phyloP scores from a whole-genome alignment of 805 yeast species.

The Isabelozyma pseudorhagii region DNA sequence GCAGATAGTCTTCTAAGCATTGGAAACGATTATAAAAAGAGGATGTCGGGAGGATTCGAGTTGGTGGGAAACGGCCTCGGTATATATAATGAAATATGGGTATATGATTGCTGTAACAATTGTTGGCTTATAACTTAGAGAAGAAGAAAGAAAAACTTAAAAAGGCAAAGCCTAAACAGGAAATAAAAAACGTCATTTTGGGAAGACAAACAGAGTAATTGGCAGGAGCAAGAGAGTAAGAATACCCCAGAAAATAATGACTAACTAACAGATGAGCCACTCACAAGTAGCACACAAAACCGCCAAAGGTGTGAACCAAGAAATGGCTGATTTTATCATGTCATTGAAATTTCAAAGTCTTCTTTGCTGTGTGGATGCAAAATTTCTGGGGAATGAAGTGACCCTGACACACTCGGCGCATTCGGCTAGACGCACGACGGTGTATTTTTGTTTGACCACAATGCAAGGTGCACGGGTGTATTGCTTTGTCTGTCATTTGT shows the following conservation, averaged over 20 bases:
- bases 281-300: too few relatives aligned
- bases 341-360: neutral
- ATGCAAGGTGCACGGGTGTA: too few relatives aligned
- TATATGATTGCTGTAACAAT: neutral
- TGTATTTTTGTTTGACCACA: too few relatives aligned
- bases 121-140: neutral
- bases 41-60: neutral
- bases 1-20: constrained; percentile 19
- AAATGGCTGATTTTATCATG: neutral
- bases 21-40: neutral
- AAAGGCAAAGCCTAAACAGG: neutral
- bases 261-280: too few relatives aligned
- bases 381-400: neutral
- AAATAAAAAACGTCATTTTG: neutral
- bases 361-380: neutral
- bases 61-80: neutral
- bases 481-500: too few relatives aligned
- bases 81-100: too few relatives aligned
- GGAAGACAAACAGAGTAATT: neutral
- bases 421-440: neutral
- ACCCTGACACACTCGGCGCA: neutral
- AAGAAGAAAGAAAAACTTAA: neutral
- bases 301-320: too few relatives aligned
- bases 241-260: too few relatives aligned
- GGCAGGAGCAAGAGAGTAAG: too few relatives aligned